Evolutionary conservation across 306 rosid species (phyloP).

Genomic region (peach (Prunus persica)): Prunus_persica_NCBIv2 NC_034011.1:18286001-18286500

Average conservation of each 20-base stretch:
- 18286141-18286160: not conserved
- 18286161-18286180: not conserved
- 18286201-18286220: not conserved
- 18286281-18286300: not conserved
- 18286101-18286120: no score
- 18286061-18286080: no score
- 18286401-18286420: not conserved
- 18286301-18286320: not conserved
- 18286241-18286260: not conserved
- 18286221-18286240: not conserved
- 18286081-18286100: no score
- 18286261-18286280: not conserved
- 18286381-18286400: not conserved
- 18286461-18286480: not conserved
- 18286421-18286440: not conserved
- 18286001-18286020: no score
- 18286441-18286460: not conserved
- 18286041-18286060: no score
- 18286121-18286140: no score
- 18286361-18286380: not conserved
- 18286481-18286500: not conserved
- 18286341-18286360: not conserved
- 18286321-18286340: no score
- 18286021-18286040: no score
- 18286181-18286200: not conserved